These are phyloP conservation scores for Ceriops zippeliana DNA, from an alignment of 345 rosid genomes.

Conservation along the genomic window DNA sequence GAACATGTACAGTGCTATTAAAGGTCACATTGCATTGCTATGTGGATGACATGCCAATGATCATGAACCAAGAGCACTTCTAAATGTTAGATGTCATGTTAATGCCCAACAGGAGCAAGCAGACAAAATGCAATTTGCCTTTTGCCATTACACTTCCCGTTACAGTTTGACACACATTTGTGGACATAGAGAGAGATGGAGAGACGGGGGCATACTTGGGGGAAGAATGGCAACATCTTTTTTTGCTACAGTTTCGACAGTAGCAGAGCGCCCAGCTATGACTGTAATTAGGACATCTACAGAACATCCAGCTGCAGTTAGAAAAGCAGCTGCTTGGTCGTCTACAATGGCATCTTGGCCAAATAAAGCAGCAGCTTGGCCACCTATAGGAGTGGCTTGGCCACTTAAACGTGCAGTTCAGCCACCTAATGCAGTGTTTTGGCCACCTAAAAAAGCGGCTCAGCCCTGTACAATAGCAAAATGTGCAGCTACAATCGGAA, in stretches of 20 bases:
- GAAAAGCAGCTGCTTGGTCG: conserved; percentile 22
- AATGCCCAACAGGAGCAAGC: not conserved
- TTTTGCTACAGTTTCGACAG: conserved; percentile 38
- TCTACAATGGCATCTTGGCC: not conserved
- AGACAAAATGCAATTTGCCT: not conserved
- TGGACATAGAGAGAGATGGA: not conserved
- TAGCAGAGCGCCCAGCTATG: conserved; percentile 42
- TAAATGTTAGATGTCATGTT: not conserved
- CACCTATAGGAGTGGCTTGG: conserved; percentile 17
- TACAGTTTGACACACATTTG: not conserved
- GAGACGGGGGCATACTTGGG: conserved; percentile 27
- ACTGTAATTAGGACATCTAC: conserved; percentile 16
- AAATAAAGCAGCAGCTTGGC: conserved; percentile 18
- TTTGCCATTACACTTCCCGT: not conserved
- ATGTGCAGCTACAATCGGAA: conserved; percentile 36
- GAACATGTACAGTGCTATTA: not conserved
- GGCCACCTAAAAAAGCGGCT: conserved; percentile 22
- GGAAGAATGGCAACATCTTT: conserved; percentile 27
- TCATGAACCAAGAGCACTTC: not conserved
- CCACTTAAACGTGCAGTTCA: not conserved
- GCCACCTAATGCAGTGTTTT: conserved; percentile 7
- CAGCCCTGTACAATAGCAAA: conserved; percentile 22
- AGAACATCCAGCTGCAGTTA: not conserved
- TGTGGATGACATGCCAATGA: not conserved
- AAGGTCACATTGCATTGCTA: not conserved